Percentiles rank a stretch among this genome's conserved stretches.
These are phyloP conservation scores for Aspergillus sclerotiicarbonarius DNA, from an alignment of 495 filamentous ascomycete genomes.

Conservation along the genomic window DNA sequence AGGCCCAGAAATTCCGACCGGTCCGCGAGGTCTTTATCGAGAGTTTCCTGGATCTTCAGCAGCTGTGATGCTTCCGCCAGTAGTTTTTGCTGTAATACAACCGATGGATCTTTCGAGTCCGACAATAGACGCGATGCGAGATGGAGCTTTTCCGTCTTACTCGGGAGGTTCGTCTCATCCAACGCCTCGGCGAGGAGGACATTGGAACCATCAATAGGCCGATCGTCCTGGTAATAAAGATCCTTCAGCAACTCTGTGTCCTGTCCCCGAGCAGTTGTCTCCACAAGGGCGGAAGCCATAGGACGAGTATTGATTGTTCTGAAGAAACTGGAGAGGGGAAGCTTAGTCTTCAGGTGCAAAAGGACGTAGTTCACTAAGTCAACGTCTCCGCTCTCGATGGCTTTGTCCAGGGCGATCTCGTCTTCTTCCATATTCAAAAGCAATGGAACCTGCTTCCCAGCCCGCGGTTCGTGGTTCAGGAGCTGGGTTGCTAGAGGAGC, in stretches of 20 bases:
- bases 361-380: slow-evolving; percentile 90
- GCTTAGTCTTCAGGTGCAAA: slow-evolving; percentile 82
- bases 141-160: slow-evolving; percentile 78
- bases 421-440: slow-evolving; percentile 95
- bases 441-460: slow-evolving; percentile 93
- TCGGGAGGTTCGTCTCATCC: slow-evolving; percentile 57
- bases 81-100: slow-evolving; percentile 65
- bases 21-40: slow-evolving; percentile 75
- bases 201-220: slow-evolving; percentile 82
- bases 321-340: slow-evolving; percentile 89
- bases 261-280: slow-evolving; percentile 71
- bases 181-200: slow-evolving; percentile 82
- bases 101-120: slow-evolving; percentile 73
- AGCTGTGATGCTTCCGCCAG: slow-evolving; percentile 75
- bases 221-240: slow-evolving; percentile 96
- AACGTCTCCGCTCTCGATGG: slow-evolving; percentile 91
- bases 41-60: slow-evolving; percentile 76
- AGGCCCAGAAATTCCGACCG: slow-evolving; percentile 71
- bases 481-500: slow-evolving; percentile 82
- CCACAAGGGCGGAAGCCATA: slow-evolving; percentile 83
- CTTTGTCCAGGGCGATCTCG: slow-evolving; percentile 92
- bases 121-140: slow-evolving; percentile 75
- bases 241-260: slow-evolving; percentile 88
- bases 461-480: slow-evolving; percentile 88
- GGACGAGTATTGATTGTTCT: slow-evolving; percentile 85